Base-by-base conservation (phyloP, 495 filamentous ascomycete genomes). In the Trichoderma gamsii region DNA sequence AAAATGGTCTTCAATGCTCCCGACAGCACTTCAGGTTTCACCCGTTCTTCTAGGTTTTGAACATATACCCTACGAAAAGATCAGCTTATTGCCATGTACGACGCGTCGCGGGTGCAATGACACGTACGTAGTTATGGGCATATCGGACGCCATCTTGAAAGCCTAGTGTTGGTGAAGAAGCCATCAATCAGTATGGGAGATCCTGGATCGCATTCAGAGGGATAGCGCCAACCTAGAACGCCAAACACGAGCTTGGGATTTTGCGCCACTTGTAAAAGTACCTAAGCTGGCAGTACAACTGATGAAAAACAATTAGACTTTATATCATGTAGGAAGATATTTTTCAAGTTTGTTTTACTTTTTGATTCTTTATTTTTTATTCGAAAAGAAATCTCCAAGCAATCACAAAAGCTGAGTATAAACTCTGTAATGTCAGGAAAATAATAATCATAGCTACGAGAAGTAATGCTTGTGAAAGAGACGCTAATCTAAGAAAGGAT, bases 11-110 rank as follows among this genome's bases (percentile, higher is more conserved):
- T 73, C 27, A 98, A 83, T 0, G 91, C 84, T 71, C 89, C 85
- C 71, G 89, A 92, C 21, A 99, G 85, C 49, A 87, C 75, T 23
- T 90, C 88, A 66, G 90, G 82, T 74, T 97, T 97, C 77, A 97
- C 88, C 71, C 89, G 87, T 83, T 99, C 96, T 79, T 97, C 91
- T 69, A 99, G 87, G 77, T 97, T 97, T 71, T 88, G 90, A 74
- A 96, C 88, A 84, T 98, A 83, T 41, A 85, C 82, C 44, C 84
- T 86, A 72, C 67, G 64, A 41, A 27, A 68, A n/a, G 49, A 41
- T 59, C 56, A 65, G 38, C 66, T 49, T 66, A 63, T 68, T 61
- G 75, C 74, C 61, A 76, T 74, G 76, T 46, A 46, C 15, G 78
- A 79, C 82, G 83, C 85, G 83, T 86, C 84, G 82, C 79, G 80